Percentiles rank a stretch among this genome's conserved stretches.
These are phyloP conservation scores for Acanthamoeba divionensis DNA, from an alignment of 208 protist genomes.

Conservation along the genomic window DNA sequence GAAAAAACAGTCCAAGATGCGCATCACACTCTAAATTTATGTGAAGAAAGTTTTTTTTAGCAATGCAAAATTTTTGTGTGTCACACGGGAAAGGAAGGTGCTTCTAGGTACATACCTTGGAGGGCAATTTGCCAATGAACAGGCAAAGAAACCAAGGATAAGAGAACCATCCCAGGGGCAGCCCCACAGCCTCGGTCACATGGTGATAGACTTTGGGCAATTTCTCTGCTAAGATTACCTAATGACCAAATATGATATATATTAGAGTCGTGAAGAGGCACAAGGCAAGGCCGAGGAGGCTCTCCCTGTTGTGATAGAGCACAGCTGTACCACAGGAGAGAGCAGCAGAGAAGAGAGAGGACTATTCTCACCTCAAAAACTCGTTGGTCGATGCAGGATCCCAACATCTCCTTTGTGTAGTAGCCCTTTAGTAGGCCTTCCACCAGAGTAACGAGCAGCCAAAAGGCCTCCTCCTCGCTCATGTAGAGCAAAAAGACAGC, in stretches of 20 bases:
- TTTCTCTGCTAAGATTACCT: neutral
- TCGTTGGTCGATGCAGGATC: conserved; percentile 44
- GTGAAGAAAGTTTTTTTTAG: neutral
- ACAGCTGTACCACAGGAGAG: too few relatives aligned
- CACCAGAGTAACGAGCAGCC: conserved; percentile 51
- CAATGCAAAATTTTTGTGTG: neutral
- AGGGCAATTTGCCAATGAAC: conserved; percentile 36
- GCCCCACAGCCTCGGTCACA: neutral
- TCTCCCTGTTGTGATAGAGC: too few relatives aligned
- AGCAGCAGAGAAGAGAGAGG: too few relatives aligned
- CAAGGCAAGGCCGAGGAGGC: too few relatives aligned
- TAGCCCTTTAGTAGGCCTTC: conserved; percentile 62
- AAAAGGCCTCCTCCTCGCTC: conserved; percentile 51
- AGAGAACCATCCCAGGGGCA: conserved; percentile 35
- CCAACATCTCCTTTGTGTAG: conserved; percentile 43
- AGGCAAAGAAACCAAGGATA: conserved; percentile 41
- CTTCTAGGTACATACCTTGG: neutral
- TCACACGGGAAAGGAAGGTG: neutral
- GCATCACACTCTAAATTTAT: neutral
- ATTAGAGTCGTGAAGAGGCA: too few relatives aligned
- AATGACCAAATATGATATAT: too few relatives aligned
- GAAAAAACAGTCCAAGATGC: conserved; percentile 42
- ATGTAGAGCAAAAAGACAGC: conserved; percentile 21
- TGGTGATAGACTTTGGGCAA: neutral
- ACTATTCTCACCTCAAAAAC: conserved; percentile 10